Base-by-base conservation (phyloP, 345 rosid genomes). In the Linum tenue region DNA sequence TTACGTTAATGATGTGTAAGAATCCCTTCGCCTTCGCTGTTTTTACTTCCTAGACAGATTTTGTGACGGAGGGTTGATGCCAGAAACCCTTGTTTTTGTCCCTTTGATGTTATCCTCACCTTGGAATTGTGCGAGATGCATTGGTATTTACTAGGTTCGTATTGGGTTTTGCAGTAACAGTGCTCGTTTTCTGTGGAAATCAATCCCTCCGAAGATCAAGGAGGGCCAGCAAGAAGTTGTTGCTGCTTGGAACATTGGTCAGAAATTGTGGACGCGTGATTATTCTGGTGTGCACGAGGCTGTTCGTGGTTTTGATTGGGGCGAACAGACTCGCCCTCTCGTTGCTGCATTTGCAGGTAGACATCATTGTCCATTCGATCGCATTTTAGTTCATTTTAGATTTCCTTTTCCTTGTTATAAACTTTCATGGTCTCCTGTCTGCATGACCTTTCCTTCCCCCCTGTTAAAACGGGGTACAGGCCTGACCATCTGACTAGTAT, bases 221-320 rank as follows among this genome's bases (percentile, higher is more conserved):
- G 96, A 88, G 76, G 85, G 69, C 82, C 83, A 79, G 64, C 86
- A 83, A 0, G 96, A 88, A 67, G 75, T 87, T 16, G 82, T 72
- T 68, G 95, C 96, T 5, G 86, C 78, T 31, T 94, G 96, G 97
- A 73, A 44, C 72, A 82, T 94, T 66, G 95, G 92, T 64, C 96
- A 88, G 82, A 81, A 77, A 73, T 78, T 90, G 16, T 94, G 96
- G 97, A 82, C 84, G 38, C 84, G 77, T 64, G 95, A 90, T 68
- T 81, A 86, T 76, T 82, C 88, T 0, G 86, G 84, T 61, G 97
- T 94, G 2, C 76, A 90, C 73, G 92, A 71, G 78, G 91, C 92
- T 55, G 64, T 90, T 72, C 75, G 67, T 3, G 84, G 82, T 61
- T 94, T 81, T 64, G 84, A 85, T 68, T 94, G 99, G 99, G 82